A percentile compares a stretch with the other conserved stretches of the same genome.
phyloP scores from a whole-genome alignment of 192 early-diverging fungal genomes.

The Cladochytrium replicatum region DNA sequence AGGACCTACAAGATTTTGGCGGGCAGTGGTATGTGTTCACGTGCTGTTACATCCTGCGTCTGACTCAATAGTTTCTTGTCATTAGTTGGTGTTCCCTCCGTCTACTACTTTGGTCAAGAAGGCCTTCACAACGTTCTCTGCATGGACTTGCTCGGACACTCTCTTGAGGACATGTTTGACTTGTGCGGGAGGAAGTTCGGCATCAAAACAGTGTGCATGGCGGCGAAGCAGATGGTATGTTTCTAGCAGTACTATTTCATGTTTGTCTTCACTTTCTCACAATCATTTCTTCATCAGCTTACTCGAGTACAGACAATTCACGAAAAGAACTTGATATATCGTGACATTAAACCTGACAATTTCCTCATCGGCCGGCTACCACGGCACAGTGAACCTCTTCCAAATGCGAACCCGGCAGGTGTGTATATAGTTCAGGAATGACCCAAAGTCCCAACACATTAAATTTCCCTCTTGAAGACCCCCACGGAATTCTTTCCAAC shows the following conservation, averaged over 20 bases:
- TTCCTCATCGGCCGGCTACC: slow-evolving; percentile 82
- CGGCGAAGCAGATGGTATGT: slow-evolving; percentile 87
- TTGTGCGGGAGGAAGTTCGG: slow-evolving; percentile 84
- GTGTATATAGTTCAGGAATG: not conserved
- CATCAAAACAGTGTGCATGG: slow-evolving; percentile 91
- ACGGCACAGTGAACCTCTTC: slow-evolving; percentile 23
- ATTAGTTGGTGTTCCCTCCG: slow-evolving; percentile 75
- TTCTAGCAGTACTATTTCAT: slow-evolving; percentile 63
- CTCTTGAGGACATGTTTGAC: slow-evolving; percentile 94
- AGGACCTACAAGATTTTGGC: slow-evolving; percentile 89
- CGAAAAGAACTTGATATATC: slow-evolving; percentile 89
- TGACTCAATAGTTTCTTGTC: not conserved
- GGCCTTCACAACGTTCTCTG: slow-evolving; percentile 91
- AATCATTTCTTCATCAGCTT: slow-evolving; percentile 22
- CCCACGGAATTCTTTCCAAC: slow-evolving; percentile 35
- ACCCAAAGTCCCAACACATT: too few relatives aligned
- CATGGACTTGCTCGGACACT: slow-evolving; percentile 88
- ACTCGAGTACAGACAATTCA: slow-evolving; percentile 86
- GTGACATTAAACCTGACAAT: slow-evolving; percentile 99
- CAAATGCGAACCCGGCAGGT: not conserved
- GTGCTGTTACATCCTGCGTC: not conserved
- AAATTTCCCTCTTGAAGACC: slow-evolving; percentile 17
- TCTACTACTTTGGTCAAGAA: slow-evolving; percentile 95
- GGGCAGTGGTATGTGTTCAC: slow-evolving; percentile 24
- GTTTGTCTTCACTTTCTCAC: too few relatives aligned